phyloP scores from a whole-genome alignment of 441 rosid genomes.

The Corymbia calophylla region DNA sequence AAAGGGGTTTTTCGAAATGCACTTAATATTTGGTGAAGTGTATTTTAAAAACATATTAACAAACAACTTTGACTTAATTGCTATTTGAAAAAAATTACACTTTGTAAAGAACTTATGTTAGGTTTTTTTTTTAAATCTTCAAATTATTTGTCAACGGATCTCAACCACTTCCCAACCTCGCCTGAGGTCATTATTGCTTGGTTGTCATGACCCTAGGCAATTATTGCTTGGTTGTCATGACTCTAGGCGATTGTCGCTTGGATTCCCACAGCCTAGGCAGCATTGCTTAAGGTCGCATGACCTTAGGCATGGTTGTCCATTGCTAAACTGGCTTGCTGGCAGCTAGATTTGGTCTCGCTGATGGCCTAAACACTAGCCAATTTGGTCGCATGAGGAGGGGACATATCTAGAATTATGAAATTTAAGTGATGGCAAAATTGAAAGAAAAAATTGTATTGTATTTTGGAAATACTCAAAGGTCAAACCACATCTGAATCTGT shows the following conservation, averaged over 20 bases:
- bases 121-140: too few relatives aligned
- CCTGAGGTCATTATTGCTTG: fast-evolving
- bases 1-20: too few relatives aligned
- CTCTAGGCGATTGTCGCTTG: background rate
- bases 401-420: too few relatives aligned
- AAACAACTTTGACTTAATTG: background rate
- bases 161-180: fast-evolving
- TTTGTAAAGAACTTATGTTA: too few relatives aligned
- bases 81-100: fast-evolving
- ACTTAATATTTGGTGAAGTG: too few relatives aligned
- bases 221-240: background rate
- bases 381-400: background rate
- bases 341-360: fast-evolving
- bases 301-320: fast-evolving
- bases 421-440: background rate
- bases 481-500: background rate
- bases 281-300: fast-evolving
- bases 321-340: fast-evolving
- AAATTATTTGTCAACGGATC: background rate
- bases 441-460: background rate
- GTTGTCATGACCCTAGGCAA: background rate
- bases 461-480: too few relatives aligned
- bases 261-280: fast-evolving
- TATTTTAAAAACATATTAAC: too few relatives aligned
- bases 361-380: background rate